Percentiles rank a stretch among this genome's conserved stretches.
phyloP scores from a whole-genome alignment of 345 rosid species.

The Murraya koenigii region DNA sequence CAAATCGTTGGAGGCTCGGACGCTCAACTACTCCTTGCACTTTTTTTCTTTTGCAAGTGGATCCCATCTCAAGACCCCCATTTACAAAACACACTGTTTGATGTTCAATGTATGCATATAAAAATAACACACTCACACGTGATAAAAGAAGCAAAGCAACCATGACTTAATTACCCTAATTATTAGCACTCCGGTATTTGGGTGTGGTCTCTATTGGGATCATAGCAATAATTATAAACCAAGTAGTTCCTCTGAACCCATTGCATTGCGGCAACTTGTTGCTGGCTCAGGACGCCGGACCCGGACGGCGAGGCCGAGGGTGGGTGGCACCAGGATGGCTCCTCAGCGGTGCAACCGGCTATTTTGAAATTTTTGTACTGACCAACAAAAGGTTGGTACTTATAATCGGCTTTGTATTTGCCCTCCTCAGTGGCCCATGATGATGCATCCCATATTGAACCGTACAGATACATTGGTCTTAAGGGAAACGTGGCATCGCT shows the following conservation, averaged over 20 bases:
- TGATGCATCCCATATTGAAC: conserved; percentile 94
- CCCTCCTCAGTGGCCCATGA: conserved; percentile 96
- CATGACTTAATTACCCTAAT: background rate
- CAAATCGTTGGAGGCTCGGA: conserved; percentile 36
- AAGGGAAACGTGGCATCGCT: conserved; percentile 63
- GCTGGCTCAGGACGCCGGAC: conserved; percentile 46
- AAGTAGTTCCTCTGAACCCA: conserved; percentile 74
- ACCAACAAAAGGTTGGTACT: conserved; percentile 78
- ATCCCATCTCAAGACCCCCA: conserved; percentile 45
- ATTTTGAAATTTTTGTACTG: conserved; percentile 60
- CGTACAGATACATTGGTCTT: conserved; percentile 81
- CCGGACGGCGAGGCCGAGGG: conserved; percentile 47
- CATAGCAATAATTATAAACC: conserved; percentile 82
- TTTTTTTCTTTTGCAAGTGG: conserved; percentile 25
- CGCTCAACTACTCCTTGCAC: conserved; percentile 37
- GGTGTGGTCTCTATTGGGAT: conserved; percentile 70
- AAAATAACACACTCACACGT: background rate
- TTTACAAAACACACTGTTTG: background rate
- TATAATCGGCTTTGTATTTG: conserved; percentile 70
- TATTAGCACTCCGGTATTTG: conserved; percentile 77
- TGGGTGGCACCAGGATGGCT: conserved; percentile 41
- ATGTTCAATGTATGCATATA: background rate
- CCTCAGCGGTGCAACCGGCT: conserved; percentile 46
- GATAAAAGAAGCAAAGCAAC: background rate
- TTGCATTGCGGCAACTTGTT: conserved; percentile 57